Base-by-base conservation (phyloP, 805 yeast species). In the Jamesozyma hellenica region DNA sequence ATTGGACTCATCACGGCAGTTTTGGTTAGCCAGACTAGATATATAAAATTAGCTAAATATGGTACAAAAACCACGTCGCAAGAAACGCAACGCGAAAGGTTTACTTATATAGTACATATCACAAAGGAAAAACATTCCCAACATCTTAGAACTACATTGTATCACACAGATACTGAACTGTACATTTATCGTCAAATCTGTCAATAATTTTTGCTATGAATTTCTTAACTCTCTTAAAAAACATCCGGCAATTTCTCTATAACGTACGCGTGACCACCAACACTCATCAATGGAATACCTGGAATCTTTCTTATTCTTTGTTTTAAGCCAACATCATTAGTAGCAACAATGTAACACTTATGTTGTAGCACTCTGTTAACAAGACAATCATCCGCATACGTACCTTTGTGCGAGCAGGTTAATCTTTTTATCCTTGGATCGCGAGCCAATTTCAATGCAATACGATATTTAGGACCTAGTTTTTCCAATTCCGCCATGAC, bases 401-500 rank as follows among this genome's bases (percentile, higher is more conserved):
- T 90, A 25, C 98, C 98, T 51, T 82, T 83, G 56, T 92, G 98
- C 10, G 90, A 70, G 56, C 98, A 92, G 32, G 79, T 84, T 36
- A 92, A 68, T 44, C 96, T 72, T 51, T 84, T 74, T 28, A 92
- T 81, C 53, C 97, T 71, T 32, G 96, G 96, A 58, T 92, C 98
- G 50, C 84, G 82, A 17, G 98, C 98, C 55, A 92, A 67, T 42
- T 82, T 78, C 49, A 92, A 70, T 0, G 98, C 98, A 47, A 92
- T 92, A 56, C 97, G 73, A 62, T 83, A 92, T 58, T 81, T 85
- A 23, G 95, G 95, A 0, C 98, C 98, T 42, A 92, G 68, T 59
- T 92, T 92, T 55, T 92, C 98, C 61, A 92, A 70, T 68, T 92
- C 98, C 0, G 98, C 98, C 81, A 92, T 76, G 17, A 92, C 98